phyloP scores from a whole-genome alignment of 2,329 filamentous ascomycete genomes.

The Verticillium alfalfae region DNA sequence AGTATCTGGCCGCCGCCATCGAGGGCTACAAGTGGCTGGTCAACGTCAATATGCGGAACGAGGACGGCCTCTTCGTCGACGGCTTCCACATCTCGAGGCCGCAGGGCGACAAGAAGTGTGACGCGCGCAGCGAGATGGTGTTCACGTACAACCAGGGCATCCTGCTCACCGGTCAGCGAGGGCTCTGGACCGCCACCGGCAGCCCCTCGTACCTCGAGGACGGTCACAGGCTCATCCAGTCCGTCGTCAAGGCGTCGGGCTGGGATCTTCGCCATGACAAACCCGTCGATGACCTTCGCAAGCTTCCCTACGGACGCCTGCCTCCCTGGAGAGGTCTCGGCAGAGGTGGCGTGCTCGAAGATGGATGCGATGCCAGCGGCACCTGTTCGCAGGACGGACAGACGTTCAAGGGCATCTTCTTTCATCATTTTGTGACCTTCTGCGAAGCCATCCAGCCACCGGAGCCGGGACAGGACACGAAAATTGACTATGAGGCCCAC shows the following conservation, averaged over 20 bases:
- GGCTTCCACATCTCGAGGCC: constrained; percentile 75
- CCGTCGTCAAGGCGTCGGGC: constrained; percentile 73
- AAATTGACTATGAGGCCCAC: constrained; percentile 22
- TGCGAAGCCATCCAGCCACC: constrained; percentile 43
- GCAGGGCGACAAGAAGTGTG: constrained; percentile 67
- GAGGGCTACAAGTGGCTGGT: constrained; percentile 78
- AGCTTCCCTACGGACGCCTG: constrained; percentile 26
- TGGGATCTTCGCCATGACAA: constrained; percentile 49
- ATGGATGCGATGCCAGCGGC: constrained; percentile 70
- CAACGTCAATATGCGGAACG: constrained; percentile 74
- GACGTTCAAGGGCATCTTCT: constrained; percentile 73
- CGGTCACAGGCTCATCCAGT: constrained; percentile 70
- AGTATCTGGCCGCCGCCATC: constrained; percentile 67
- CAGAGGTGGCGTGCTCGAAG: constrained; percentile 74
- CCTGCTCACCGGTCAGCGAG: constrained; percentile 73
- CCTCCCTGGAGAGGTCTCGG: constrained; percentile 71
- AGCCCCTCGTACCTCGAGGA: constrained; percentile 67
- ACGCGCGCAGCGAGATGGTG: constrained; percentile 79
- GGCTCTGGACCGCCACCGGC: constrained; percentile 74
- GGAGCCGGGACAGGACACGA: constrained; percentile 14
- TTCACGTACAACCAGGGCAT: constrained; percentile 97
- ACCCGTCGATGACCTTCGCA: constrained; percentile 32
- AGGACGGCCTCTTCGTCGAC: constrained; percentile 70
- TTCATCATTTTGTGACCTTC: constrained; percentile 1
- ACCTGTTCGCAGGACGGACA: constrained; percentile 78